Evolutionary conservation across 352 stramenopile genomes (phyloP).

Genomic region (Pythium grandisporangium): DNA sequence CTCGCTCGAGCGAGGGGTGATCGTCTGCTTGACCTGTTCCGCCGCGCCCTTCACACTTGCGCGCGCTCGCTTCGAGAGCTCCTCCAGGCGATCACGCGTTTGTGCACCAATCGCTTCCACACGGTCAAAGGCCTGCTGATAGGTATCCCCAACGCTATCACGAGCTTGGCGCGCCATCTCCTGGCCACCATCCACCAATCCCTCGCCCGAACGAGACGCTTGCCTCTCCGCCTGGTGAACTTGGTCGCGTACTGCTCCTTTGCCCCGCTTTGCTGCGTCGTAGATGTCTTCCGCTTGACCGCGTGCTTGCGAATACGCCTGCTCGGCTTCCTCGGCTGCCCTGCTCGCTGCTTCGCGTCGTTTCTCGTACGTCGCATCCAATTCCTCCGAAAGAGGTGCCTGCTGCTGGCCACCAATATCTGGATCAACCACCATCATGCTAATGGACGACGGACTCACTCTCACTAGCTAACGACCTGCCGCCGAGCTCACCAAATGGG

Average conservation of each 20-base stretch:
- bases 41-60: background rate
- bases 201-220: too few relatives aligned
- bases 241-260: constrained; percentile 28
- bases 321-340: constrained; percentile 5
- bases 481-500: too few relatives aligned
- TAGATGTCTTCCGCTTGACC: constrained; percentile 13
- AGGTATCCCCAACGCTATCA: constrained; percentile 12
- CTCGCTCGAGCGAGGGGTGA: constrained; percentile 1
- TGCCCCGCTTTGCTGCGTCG: constrained; percentile 23
- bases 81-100: background rate
- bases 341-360: too few relatives aligned
- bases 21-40: background rate
- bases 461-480: too few relatives aligned
- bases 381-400: too few relatives aligned
- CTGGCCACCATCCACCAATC: constrained; percentile 26
- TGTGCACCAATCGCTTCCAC: constrained; percentile 14
- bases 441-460: too few relatives aligned
- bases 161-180: constrained; percentile 16
- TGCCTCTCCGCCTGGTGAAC: too few relatives aligned
- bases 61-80: constrained; percentile 1
- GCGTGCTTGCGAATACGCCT: constrained; percentile 9
- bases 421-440: too few relatives aligned
- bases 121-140: constrained; percentile 16
- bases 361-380: too few relatives aligned
- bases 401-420: too few relatives aligned